Percentiles rank a stretch among this genome's conserved stretches.
These are phyloP conservation scores for Hypoxylon crocopeplum DNA, from an alignment of 495 filamentous ascomycete species.

Conservation along the genomic window DNA sequence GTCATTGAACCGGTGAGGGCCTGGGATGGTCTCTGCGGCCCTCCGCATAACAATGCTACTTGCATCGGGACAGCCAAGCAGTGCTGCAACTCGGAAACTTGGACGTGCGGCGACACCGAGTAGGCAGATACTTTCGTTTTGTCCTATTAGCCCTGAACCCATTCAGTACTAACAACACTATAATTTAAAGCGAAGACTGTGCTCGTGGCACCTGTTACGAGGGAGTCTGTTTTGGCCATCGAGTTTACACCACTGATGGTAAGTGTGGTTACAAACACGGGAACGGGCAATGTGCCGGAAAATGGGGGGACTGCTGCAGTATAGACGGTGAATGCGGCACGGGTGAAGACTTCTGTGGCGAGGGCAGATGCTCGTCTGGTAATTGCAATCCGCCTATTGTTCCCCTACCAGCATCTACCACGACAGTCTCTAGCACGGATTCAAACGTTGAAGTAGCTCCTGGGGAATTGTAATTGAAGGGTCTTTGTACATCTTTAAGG, in stretches of 20 bases:
- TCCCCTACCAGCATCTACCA: too few relatives aligned
- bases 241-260: constrained; percentile 34
- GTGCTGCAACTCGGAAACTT: constrained; percentile 41
- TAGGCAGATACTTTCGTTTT: too few relatives aligned
- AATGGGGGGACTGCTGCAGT: constrained; percentile 43
- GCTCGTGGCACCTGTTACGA: constrained; percentile 41
- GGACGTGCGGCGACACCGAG: constrained; percentile 31
- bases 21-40: constrained; percentile 38
- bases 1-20: constrained; percentile 37
- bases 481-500: too few relatives aligned
- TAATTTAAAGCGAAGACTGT: constrained; percentile 35
- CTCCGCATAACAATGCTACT: constrained; percentile 41
- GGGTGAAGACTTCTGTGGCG: constrained; percentile 27
- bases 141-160: too few relatives aligned
- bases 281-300: constrained; percentile 24
- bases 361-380: constrained; percentile 16
- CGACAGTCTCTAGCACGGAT: too few relatives aligned
- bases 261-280: constrained; percentile 36
- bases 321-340: constrained; percentile 36
- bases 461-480: too few relatives aligned
- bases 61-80: constrained; percentile 33
- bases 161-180: too few relatives aligned
- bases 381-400: too few relatives aligned
- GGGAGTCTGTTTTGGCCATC: constrained; percentile 33
- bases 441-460: too few relatives aligned